Conservation (phyloP, 2,329 filamentous ascomycete species). For the Drechslerella dactyloides region DNA sequence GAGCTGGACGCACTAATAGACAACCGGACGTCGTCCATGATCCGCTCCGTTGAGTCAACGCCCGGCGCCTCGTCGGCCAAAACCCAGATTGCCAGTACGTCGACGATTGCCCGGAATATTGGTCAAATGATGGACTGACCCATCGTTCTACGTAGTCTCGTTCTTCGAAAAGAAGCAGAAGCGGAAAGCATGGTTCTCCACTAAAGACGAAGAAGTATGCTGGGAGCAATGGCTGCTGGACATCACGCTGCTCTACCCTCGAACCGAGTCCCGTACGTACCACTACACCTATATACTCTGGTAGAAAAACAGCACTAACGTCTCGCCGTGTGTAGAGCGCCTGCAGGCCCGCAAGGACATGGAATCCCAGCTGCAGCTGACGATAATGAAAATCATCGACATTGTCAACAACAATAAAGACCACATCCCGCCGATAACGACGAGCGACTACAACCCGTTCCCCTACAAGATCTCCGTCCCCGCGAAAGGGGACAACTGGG, state of each 20-base stretch:
- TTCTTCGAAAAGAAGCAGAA: constrained; percentile 92
- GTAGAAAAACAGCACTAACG: neutral
- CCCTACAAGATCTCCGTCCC: constrained; percentile 92
- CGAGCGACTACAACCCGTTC: constrained; percentile 88
- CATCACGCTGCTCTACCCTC: constrained; percentile 87
- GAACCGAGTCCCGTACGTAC: constrained; percentile 80
- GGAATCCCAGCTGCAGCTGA: constrained; percentile 85
- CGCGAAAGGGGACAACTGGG: constrained; percentile 79
- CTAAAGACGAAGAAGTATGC: constrained; percentile 88
- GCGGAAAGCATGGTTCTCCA: constrained; percentile 78
- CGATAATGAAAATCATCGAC: constrained; percentile 86
- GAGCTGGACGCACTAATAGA: constrained; percentile 94
- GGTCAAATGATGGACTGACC: neutral
- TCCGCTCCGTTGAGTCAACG: constrained; percentile 61
- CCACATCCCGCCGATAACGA: constrained; percentile 96
- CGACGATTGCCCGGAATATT: constrained; percentile 52
- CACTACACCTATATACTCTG: neutral
- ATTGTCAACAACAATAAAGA: constrained; percentile 88
- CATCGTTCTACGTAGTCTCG: constrained; percentile 67
- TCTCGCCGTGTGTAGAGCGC: constrained; percentile 66
- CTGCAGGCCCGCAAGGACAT: constrained; percentile 88
- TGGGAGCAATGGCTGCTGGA: constrained; percentile 97
- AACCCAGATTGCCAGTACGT: constrained; percentile 53
- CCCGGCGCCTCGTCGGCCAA: constrained; percentile 51
- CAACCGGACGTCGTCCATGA: constrained; percentile 77